A percentile compares a stretch with the other conserved stretches of the same genome.
Evolutionary conservation across 805 yeast genomes (phyloP).

Genomic region (Saturnispora sanitii): DNA sequence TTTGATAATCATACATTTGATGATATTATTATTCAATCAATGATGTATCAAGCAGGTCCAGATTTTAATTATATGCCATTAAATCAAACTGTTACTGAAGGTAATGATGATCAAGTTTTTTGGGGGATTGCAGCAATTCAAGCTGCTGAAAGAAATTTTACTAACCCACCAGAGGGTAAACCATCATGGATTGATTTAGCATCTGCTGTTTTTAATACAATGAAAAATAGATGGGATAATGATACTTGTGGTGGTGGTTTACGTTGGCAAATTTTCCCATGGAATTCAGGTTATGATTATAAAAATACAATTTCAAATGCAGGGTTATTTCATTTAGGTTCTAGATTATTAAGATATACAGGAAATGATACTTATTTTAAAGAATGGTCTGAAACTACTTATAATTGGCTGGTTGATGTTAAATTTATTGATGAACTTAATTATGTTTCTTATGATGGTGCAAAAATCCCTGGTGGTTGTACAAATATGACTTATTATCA

Average conservation of each 20-base stretch:
- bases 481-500: conserved; percentile 44
- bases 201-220: conserved; percentile 84
- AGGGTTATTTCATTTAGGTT: conserved; percentile 76
- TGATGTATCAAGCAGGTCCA: conserved; percentile 65
- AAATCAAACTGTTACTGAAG: conserved; percentile 86
- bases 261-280: conserved; percentile 91
- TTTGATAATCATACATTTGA: conserved; percentile 64
- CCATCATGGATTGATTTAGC: conserved; percentile 79
- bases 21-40: conserved; percentile 45
- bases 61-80: conserved; percentile 74
- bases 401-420: conserved; percentile 66
- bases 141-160: conserved; percentile 83
- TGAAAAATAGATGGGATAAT: conserved; percentile 83
- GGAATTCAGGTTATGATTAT: conserved; percentile 92
- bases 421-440: conserved; percentile 35
- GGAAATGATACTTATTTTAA: conserved; percentile 55
- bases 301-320: conserved; percentile 91
- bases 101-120: conserved; percentile 95
- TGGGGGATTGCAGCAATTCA: conserved; percentile 93
- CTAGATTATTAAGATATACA: conserved; percentile 78
- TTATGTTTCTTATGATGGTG: conserved; percentile 61
- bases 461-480: conserved; percentile 51
- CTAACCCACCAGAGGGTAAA: conserved; percentile 49
- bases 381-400: conserved; percentile 64
- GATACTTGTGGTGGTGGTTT: conserved; percentile 75